Evolutionary conservation across 1,284 basidiomycete genomes (phyloP), one percentile per base, ranked within the genome.

Genomic region (Agaricales sp.): DNA sequence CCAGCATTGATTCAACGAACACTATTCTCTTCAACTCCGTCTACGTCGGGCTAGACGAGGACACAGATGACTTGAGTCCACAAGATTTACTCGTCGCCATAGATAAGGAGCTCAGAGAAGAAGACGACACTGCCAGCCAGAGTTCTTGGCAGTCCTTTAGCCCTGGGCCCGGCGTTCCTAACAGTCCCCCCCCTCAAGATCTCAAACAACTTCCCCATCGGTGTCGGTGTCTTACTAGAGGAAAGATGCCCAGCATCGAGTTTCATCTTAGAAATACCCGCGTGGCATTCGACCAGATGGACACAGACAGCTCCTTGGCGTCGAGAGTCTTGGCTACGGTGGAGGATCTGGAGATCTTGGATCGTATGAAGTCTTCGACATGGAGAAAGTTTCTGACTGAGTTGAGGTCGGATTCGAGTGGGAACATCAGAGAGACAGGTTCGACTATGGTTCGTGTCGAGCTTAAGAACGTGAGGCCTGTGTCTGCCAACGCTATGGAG

Each of bases 281-380:
- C 41, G 78, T 80, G 2, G 82, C 88, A 53, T 64, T 88, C 12
- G 81, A 88, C 59, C 67, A 80, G 47, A 89, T 83, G 58, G 65
- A 64, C 1, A 71, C 76, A 3, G 70, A 73, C 19, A 74, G 77
- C 51, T 67, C 74, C 0, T 66, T 84, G 18, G 75, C 82, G 14
- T 86, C 84, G 3, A 73, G 84, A 50, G 73, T 78, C 2, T 71
- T 91, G 48, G 73, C 78, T 2, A 81, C 81, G 21, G 69, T 87
- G 51, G 74, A 69, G 52, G 78, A 90, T 56, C 59, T 92, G 44
- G 92, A 96, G 64, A 96, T 99, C 54, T 70, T 98, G 48, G 95
- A 99, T 67, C 93, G 97, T 61, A 92, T 99, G 73, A 93, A 92
- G 70, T 94, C 94, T 0, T 97, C 94, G 8, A 98, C 95, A 0